Conservation (phyloP, 257 asterid species). For the Lantana camara region DNA sequence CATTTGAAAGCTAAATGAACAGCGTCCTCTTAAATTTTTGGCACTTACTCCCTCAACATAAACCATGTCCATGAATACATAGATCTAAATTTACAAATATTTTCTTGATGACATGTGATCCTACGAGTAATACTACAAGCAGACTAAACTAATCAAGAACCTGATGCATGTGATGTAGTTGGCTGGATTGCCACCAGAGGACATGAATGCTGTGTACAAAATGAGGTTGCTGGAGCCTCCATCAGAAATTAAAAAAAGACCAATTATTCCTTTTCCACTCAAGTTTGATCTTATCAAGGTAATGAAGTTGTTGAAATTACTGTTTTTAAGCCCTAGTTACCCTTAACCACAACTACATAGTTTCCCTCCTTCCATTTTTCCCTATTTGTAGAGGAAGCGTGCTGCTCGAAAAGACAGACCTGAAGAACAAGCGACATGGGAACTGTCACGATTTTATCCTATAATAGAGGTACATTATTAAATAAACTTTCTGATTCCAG, state of each 20-base stretch:
- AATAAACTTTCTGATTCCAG: conserved; percentile 8
- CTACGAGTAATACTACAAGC: neutral
- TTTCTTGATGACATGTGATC: neutral
- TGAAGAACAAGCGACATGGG: conserved; percentile 55
- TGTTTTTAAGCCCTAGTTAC: neutral
- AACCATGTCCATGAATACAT: neutral
- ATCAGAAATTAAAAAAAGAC: conserved; percentile 48
- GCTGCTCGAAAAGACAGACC: conserved; percentile 62
- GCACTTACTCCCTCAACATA: too few relatives aligned
- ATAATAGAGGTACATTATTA: conserved; percentile 52
- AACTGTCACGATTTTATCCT: conserved; percentile 68
- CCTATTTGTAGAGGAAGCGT: conserved; percentile 51
- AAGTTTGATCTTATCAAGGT: conserved; percentile 72
- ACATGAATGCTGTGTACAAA: conserved; percentile 61
- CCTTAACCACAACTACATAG: conserved; percentile 6
- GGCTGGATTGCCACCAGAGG: conserved; percentile 64
- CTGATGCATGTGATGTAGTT: conserved; percentile 36
- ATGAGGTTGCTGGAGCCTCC: conserved; percentile 67
- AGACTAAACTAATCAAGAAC: neutral
- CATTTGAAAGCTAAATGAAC: too few relatives aligned
- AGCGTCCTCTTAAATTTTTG: too few relatives aligned
- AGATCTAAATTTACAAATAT: neutral
- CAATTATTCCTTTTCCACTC: conserved; percentile 50
- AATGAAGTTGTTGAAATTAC: conserved; percentile 19
- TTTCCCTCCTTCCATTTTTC: neutral